Evolutionary conservation across 495 filamentous ascomycete genomes (phyloP), one percentile per base, ranked within the genome.

Genomic region (Choiromyces venosus): DNA sequence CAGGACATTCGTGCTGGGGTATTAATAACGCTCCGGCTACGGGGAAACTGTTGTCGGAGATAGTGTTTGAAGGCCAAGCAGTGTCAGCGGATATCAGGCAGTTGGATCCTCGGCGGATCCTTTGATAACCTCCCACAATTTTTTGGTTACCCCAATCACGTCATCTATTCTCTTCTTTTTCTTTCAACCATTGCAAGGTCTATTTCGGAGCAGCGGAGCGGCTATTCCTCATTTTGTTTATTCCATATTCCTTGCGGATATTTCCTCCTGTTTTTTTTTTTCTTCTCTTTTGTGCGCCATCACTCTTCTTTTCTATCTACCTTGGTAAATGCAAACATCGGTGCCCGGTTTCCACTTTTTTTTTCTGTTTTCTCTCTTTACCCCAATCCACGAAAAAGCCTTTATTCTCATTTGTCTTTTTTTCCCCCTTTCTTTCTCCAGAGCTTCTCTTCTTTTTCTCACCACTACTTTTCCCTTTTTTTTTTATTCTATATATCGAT

Each of bases 1-100:
- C 92, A 9, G 95, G 95, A 18, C 95, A 99, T 83, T 97, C 93
- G 4, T 98, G 95, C 83, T 98, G 95, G 95, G 94, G 94, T 21
- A 97, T 99, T 68, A 94, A 97, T 82, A 99, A 99, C 85, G 93
- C 89, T 4, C 93, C 94, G 6, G 96, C 88, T 9, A 97, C 94
- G 29, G 95, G 94, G 5, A 93, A 91, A 85, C 83, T 96, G 44
- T 91, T 99, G 84, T 92, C 91, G 72, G 93, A 94, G 80, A 87
- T 95, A 82, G 84, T 96, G 6, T 91, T 94, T 79, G 93, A 96
- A 71, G 93, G 93, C 12, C 85, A 86, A 74, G 88, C 91, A 6
- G 91, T 84, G 81, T 94, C 92, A 72, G 93, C 92, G 19, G 89
- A 89, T 74, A 87, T 94, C 65, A 85, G 83, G 25, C 87, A 86